These are phyloP conservation scores for Suhomyces guaymorum DNA, from an alignment of 1,139 yeast genomes.

Conservation along the genomic window DNA sequence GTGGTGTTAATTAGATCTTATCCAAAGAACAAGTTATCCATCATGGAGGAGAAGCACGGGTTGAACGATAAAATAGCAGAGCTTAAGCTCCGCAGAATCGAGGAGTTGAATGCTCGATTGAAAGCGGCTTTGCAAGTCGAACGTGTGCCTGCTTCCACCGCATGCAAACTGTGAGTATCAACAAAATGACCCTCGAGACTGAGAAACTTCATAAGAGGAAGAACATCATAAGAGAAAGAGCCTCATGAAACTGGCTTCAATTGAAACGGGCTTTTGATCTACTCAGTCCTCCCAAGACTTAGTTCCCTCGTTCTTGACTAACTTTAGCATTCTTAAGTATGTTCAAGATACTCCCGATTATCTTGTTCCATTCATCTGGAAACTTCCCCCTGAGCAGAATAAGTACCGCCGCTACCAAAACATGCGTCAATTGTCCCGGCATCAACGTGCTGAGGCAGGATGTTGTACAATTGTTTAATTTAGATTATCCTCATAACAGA, in stretches of 20 bases:
- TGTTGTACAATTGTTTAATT: constrained; percentile 51
- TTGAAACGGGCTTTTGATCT: no score
- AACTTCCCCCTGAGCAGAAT: constrained; percentile 47
- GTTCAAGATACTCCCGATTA: constrained; percentile 53
- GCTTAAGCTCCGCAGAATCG: constrained; percentile 63
- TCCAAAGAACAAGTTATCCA: no score
- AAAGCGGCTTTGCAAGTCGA: constrained; percentile 56
- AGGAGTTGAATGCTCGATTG: constrained; percentile 58
- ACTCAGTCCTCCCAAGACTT: no score
- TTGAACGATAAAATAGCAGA: constrained; percentile 33
- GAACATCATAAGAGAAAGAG: no score
- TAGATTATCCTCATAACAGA: no score
- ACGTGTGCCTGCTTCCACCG: constrained; percentile 68
- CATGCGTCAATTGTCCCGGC: constrained; percentile 15
- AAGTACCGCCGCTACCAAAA: constrained; percentile 40
- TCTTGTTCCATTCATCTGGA: constrained; percentile 54
- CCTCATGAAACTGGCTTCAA: no score
- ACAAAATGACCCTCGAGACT: constrained; percentile 4
- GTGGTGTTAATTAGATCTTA: no score
- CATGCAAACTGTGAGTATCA: constrained; percentile 46
- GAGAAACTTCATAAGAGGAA: no score
- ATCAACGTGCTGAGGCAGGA: constrained; percentile 20
- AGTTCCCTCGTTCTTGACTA: constrained; percentile 8
- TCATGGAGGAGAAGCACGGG: constrained; percentile 4
- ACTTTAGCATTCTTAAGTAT: constrained; percentile 40